Evolutionary conservation across 768 basidiomycete species (phyloP).

Genomic region (Cyathus striatus): DNA sequence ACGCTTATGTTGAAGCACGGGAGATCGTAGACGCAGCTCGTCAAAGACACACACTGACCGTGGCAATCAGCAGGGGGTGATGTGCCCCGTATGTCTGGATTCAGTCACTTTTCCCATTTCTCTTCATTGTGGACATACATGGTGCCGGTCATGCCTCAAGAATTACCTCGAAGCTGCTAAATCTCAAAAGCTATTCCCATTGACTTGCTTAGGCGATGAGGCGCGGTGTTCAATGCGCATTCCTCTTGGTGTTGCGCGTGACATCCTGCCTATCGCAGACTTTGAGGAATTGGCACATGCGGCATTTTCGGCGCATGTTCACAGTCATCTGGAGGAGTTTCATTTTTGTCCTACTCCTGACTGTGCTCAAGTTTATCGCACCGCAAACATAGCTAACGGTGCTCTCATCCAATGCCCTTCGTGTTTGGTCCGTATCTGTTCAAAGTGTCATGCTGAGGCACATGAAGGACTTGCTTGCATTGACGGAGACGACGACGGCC

Average conservation of each 20-base stretch:
- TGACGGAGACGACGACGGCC: slow-evolving; percentile 48
- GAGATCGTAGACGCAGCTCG: slow-evolving; percentile 31
- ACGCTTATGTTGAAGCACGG: slow-evolving; percentile 35
- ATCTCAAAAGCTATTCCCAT: slow-evolving; percentile 58
- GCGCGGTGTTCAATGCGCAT: slow-evolving; percentile 55
- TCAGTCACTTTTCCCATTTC: slow-evolving; percentile 45
- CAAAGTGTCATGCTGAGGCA: slow-evolving; percentile 45
- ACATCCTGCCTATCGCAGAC: slow-evolving; percentile 43
- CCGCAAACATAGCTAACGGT: slow-evolving; percentile 39
- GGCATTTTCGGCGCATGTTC: slow-evolving; percentile 57
- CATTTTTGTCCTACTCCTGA: slow-evolving; percentile 78
- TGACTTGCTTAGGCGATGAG: slow-evolving; percentile 66
- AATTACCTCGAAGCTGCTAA: slow-evolving; percentile 55
- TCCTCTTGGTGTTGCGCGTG: slow-evolving; percentile 44
- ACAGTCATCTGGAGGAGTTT: slow-evolving; percentile 55
- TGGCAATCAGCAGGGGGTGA: slow-evolving; percentile 6
- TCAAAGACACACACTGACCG: slow-evolving; percentile 15
- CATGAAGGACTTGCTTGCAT: slow-evolving; percentile 69
- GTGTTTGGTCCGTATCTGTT: slow-evolving; percentile 66
- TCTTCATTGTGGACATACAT: slow-evolving; percentile 61
- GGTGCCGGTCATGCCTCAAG: slow-evolving; percentile 60
- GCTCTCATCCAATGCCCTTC: slow-evolving; percentile 63
- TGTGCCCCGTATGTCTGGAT: slow-evolving; percentile 71
- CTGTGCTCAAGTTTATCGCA: slow-evolving; percentile 69
- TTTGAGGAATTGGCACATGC: slow-evolving; percentile 54